Percentiles rank a stretch among this genome's conserved stretches.
Evolutionary conservation across 108 stramenopile genomes (phyloP).

Genomic region (Nitzschia palea): DNA sequence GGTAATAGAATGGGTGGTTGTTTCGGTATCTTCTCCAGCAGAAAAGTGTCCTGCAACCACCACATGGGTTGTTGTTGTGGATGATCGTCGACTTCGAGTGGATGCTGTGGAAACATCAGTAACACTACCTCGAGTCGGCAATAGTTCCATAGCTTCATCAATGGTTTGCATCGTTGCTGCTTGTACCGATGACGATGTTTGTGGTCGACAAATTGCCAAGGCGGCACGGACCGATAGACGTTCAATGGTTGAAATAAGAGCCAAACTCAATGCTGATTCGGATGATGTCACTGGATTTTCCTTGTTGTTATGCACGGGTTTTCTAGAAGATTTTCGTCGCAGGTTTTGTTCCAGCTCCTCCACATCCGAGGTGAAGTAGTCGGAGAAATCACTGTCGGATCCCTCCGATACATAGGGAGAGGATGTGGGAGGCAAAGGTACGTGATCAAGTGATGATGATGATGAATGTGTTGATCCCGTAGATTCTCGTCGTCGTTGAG

Average conservation of each 20-base stretch:
- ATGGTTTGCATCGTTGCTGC: conserved; percentile 1
- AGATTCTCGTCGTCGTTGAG: no score
- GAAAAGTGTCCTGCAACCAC: not conserved
- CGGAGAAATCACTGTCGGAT: not conserved
- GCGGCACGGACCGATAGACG: conserved; percentile 4
- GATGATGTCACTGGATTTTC: no score
- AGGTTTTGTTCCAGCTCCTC: not conserved
- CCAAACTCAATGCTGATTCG: conserved; percentile 2
- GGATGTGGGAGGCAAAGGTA: no score
- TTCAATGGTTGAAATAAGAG: conserved; percentile 11
- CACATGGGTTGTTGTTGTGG: not conserved
- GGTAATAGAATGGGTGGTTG: no score
- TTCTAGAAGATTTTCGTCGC: no score
- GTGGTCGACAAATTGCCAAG: not conserved
- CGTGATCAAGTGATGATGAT: no score
- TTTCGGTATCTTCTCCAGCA: no score
- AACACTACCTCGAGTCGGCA: not conserved
- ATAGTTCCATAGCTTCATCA: conserved; percentile 7
- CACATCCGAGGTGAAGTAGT: not conserved
- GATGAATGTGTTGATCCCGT: no score
- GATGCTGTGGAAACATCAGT: not conserved
- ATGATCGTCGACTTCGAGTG: not conserved
- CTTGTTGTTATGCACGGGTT: no score
- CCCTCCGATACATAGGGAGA: no score
- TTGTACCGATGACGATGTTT: not conserved